Evolutionary conservation across 164 flowering plant species (phyloP).

Genomic region (Vitis cinerea): DNA sequence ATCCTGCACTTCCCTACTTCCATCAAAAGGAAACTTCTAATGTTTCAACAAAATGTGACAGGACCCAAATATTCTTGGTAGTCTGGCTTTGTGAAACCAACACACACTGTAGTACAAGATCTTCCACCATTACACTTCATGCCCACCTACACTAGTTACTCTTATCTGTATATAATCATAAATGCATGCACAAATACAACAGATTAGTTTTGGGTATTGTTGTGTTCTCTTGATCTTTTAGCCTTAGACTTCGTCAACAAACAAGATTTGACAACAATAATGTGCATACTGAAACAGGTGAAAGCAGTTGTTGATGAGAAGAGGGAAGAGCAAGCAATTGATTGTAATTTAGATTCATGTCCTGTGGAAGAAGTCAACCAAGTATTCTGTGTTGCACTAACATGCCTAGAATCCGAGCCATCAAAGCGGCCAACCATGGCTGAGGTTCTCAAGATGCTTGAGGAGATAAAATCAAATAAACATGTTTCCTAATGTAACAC

Average conservation of each 20-base stretch:
- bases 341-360: slow-evolving; percentile 42
- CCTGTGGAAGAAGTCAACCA: slow-evolving; percentile 54
- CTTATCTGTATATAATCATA: no score
- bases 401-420: slow-evolving; percentile 84
- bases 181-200: no score
- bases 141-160: no score
- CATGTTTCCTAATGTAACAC: not conserved
- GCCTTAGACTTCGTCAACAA: no score
- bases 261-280: no score
- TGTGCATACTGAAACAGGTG: slow-evolving; percentile 47
- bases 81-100: no score
- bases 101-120: no score
- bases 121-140: no score
- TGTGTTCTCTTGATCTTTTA: no score
- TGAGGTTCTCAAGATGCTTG: slow-evolving; percentile 85
- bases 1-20: no score
- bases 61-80: no score
- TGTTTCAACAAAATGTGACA: not conserved
- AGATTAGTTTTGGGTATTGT: no score
- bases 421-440: slow-evolving; percentile 81
- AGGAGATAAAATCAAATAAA: slow-evolving; percentile 44
- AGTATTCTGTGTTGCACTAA: slow-evolving; percentile 60
- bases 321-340: slow-evolving; percentile 69
- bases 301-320: slow-evolving; percentile 63
- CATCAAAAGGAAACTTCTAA: not conserved